Conservation (phyloP, 2,329 filamentous ascomycete species). For the Aspergillus neotritici region DNA sequence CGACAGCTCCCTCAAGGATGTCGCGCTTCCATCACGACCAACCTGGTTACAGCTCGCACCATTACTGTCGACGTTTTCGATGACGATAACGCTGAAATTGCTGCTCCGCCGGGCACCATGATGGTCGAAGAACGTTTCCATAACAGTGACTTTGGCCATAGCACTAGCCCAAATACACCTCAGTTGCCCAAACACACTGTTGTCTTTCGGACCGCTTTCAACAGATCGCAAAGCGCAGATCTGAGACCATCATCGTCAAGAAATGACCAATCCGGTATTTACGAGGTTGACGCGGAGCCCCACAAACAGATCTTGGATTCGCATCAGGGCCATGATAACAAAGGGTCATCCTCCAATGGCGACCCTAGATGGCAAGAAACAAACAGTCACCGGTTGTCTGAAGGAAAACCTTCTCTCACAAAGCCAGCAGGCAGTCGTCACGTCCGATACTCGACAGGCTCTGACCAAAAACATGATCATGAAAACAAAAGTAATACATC, state of each 20-base stretch:
- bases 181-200: conserved; percentile 39
- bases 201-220: conserved; percentile 43
- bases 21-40: conserved; percentile 40
- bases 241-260: conserved; percentile 21
- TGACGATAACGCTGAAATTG: conserved; percentile 37
- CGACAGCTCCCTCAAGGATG: conserved; percentile 39
- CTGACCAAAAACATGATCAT: conserved; percentile 1
- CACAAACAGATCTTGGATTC: too few relatives aligned
- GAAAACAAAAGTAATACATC: conserved; percentile 10
- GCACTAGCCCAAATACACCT: conserved; percentile 33
- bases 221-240: conserved; percentile 34
- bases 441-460: too few relatives aligned
- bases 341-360: background rate
- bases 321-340: background rate
- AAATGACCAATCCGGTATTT: background rate
- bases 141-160: conserved; percentile 42
- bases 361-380: too few relatives aligned
- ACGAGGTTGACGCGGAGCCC: too few relatives aligned
- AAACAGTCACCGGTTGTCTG: background rate
- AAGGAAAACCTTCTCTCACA: background rate
- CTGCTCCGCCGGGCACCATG: conserved; percentile 42
- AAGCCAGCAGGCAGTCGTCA: background rate
- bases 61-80: conserved; percentile 45
- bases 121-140: conserved; percentile 43
- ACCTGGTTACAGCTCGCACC: conserved; percentile 40